phyloP scores from a whole-genome alignment of 139 green algal species.

The Chlorella vulgaris region DNA sequence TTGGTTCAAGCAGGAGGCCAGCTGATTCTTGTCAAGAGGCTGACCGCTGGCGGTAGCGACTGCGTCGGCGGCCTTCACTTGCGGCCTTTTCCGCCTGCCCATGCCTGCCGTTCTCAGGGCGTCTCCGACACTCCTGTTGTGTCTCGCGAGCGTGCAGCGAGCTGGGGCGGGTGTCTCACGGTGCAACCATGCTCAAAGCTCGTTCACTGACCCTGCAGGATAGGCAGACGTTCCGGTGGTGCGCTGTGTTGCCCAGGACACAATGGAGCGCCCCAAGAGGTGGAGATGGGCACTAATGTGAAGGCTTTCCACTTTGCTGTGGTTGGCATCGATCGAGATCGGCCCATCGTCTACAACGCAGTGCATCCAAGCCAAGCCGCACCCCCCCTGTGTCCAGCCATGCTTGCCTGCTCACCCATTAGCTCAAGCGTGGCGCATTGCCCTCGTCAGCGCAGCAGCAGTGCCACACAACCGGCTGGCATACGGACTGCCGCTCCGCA shows the following conservation, averaged over 20 bases:
- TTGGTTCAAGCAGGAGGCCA: conserved; percentile 32
- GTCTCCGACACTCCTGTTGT: conserved; percentile 3
- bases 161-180: too few relatives aligned
- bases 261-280: too few relatives aligned
- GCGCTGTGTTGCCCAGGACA: too few relatives aligned
- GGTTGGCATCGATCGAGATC: too few relatives aligned
- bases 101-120: not conserved
- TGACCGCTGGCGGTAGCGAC: not conserved
- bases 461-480: not conserved
- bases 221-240: too few relatives aligned
- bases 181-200: too few relatives aligned
- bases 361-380: too few relatives aligned
- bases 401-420: not conserved
- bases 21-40: conserved; percentile 6
- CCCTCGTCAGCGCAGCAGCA: not conserved
- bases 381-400: too few relatives aligned
- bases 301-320: too few relatives aligned
- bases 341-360: too few relatives aligned
- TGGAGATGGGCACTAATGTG: too few relatives aligned
- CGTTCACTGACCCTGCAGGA: too few relatives aligned
- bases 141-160: not conserved
- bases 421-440: not conserved
- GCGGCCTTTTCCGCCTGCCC: conserved; percentile 12
- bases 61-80: not conserved
- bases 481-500: not conserved